A percentile compares a stretch with the other conserved stretches of the same genome.
phyloP scores from a whole-genome alignment of 2,329 filamentous ascomycete genomes.

The Nemania diffusa region DNA sequence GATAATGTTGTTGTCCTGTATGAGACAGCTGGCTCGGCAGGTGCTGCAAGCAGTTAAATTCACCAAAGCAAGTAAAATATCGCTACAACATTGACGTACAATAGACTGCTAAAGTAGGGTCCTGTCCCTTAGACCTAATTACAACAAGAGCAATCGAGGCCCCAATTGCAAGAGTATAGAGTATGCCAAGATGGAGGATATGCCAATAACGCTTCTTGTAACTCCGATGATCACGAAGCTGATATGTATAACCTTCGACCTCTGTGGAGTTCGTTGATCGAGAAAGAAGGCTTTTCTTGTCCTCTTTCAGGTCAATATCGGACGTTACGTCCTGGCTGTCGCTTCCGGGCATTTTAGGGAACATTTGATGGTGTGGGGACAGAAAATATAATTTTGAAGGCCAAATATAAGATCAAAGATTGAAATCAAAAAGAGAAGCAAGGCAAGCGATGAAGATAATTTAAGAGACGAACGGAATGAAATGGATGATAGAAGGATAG shows the following conservation, averaged over 20 bases:
- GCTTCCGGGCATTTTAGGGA: background rate
- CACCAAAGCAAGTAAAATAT: background rate
- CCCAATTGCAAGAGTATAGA: background rate
- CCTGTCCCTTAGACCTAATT: background rate
- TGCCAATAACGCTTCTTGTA: background rate
- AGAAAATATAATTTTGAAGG: background rate
- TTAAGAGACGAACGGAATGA: too few species aligned
- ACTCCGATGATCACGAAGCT: background rate
- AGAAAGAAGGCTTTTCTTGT: slow-evolving; percentile 4
- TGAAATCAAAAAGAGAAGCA: background rate
- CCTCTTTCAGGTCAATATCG: background rate
- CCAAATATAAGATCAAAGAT: background rate
- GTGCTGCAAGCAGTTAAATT: background rate
- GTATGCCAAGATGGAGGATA: background rate
- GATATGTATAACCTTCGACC: background rate
- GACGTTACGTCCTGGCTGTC: background rate
- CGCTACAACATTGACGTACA: background rate
- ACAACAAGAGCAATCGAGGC: background rate
- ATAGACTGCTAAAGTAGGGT: background rate
- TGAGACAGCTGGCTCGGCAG: background rate
- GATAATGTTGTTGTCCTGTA: background rate
- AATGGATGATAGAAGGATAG: background rate
- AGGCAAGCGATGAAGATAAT: background rate
- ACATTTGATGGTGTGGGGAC: background rate
- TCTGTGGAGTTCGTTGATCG: slow-evolving; percentile 1